These are phyloP conservation scores for Polygonum aviculare DNA, from an alignment of 148 eudicot species.

Conservation along the genomic window DNA sequence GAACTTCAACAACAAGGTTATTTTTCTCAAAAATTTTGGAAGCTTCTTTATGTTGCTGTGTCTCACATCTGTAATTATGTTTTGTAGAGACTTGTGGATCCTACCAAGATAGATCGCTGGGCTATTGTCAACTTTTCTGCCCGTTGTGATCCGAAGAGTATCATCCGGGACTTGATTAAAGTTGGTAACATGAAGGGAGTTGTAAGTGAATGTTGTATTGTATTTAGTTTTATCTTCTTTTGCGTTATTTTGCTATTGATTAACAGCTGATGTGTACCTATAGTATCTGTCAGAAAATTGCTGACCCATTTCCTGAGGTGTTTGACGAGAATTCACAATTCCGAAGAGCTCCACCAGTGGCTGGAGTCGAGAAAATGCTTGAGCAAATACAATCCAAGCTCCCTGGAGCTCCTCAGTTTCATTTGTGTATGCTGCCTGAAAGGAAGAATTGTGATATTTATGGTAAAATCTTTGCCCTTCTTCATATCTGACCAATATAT, in stretches of 20 bases:
- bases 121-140: conserved; percentile 32
- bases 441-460: too few species aligned
- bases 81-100: conserved; percentile 25
- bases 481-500: too few species aligned
- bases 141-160: conserved; percentile 19
- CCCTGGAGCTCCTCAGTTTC: too few species aligned
- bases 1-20: conserved; percentile 90
- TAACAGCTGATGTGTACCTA: too few species aligned
- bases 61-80: not conserved
- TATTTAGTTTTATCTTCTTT: not conserved
- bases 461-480: too few species aligned
- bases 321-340: too few species aligned
- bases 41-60: not conserved
- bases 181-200: conserved; percentile 31
- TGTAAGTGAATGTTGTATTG: conserved; percentile 17
- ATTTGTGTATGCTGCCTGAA: too few species aligned
- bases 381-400: too few species aligned
- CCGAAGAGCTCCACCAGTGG: too few species aligned
- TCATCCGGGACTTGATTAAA: conserved; percentile 24
- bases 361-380: too few species aligned
- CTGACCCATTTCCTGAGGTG: too few species aligned
- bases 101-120: conserved; percentile 18
- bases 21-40: not conserved
- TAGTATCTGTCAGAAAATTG: too few species aligned
- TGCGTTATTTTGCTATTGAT: not conserved